These are phyloP conservation scores for Boletus patriciae DNA, from an alignment of 768 basidiomycete species.

Conservation along the genomic window DNA sequence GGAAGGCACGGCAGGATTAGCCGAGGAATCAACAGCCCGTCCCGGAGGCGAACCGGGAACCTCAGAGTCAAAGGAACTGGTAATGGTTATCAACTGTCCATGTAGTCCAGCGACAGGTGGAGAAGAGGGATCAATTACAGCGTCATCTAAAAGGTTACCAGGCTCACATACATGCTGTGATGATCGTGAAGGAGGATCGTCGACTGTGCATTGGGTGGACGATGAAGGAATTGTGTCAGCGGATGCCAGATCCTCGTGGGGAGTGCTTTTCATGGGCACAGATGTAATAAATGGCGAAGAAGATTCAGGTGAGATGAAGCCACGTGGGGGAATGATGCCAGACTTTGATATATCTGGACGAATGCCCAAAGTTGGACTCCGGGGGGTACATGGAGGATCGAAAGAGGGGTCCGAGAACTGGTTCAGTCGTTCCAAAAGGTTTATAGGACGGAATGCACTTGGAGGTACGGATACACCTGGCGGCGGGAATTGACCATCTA, in stretches of 20 bases:
- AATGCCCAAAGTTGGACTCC: slow-evolving; percentile 1
- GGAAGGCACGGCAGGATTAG: background rate
- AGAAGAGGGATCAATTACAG: slow-evolving; percentile 5
- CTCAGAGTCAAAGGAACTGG: background rate
- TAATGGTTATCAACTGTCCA: slow-evolving; percentile 1
- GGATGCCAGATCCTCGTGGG: slow-evolving; percentile 1
- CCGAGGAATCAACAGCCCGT: slow-evolving; percentile 5
- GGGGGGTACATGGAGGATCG: background rate
- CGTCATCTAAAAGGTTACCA: background rate
- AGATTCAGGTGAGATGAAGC: slow-evolving; percentile 46
- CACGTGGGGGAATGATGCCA: slow-evolving; percentile 22
- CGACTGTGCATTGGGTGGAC: slow-evolving; percentile 12
- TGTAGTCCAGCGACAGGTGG: background rate
- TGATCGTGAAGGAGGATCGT: slow-evolving; percentile 27
- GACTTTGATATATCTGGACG: slow-evolving; percentile 1
- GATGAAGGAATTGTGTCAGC: slow-evolving; percentile 7
- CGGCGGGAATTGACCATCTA: slow-evolving; percentile 18
- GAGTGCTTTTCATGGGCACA: background rate
- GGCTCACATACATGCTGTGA: slow-evolving; percentile 16
- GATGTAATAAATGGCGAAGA: slow-evolving; percentile 32
- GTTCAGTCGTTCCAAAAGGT: slow-evolving; percentile 30
- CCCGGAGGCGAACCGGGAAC: background rate
- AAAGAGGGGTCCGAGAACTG: slow-evolving; percentile 13
- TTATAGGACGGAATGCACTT: slow-evolving; percentile 35
- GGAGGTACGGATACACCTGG: slow-evolving; percentile 22